Base-by-base conservation (phyloP, 129 eudicot species). In the Heracleum sosnowskyi region DNA sequence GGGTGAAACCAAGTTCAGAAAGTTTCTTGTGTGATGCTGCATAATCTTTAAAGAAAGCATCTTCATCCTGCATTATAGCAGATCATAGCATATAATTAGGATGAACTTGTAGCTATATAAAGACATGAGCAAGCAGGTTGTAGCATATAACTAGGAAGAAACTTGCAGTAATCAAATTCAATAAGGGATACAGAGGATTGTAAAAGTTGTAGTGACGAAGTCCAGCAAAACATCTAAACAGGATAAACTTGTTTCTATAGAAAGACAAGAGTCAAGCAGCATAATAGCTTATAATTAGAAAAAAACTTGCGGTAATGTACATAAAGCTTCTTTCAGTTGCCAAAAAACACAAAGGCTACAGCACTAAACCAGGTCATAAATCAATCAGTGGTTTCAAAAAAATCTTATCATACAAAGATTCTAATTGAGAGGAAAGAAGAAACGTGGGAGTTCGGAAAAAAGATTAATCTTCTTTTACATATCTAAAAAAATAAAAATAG, bases 11-110 rank as follows among this genome's bases (percentile, higher is more conserved):
- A 47, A 94, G 78, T 82, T 94, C 98, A 31, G 98, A 94, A 39
- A 94, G 96, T 76, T 91, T 94, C 89, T 94, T 91, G 90, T 94
- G 98, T 74, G 98, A 94, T 51, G 79, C 77, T 24, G 98, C 97
- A 75, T 95, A 91, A 78, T 96, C 97, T 87, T 69, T 87, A 84
- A 92, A 90, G 86, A 96, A 96, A 40, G 89, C 91, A 55, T 89
- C 97, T 81, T 90, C 99, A 82, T 96, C 97, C 99, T 92, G 87
- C 63, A 10, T 39, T 17, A 80, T 70, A 44, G 47, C 47, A 44
- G 47, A 44, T 44, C 15, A 44, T 44, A 11, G 16, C 47, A 11
- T 12, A 44, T 44, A 44, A 44, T 44, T 28, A 53, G 53, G n/a
- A 44, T 49, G 22, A 15, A 42, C 57, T 74, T 42, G 60, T 42